Evolutionary conservation across 2,329 filamentous ascomycete genomes (phyloP).

Genomic region (Penicillium sp.): DNA sequence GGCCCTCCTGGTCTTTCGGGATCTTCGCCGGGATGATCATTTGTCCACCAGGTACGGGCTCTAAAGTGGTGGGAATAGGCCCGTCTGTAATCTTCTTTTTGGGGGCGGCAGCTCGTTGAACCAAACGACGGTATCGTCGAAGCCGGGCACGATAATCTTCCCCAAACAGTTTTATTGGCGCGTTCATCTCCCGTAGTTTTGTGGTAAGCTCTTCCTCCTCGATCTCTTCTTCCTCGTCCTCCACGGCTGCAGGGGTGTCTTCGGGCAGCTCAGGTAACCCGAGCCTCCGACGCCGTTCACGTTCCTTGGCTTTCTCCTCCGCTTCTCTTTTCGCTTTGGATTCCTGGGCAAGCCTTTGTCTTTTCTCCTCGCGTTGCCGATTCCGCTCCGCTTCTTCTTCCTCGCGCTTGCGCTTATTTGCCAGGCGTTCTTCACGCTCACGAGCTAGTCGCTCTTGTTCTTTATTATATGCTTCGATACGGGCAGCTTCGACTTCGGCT

Average conservation of each 20-base stretch:
- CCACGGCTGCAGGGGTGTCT: slow-evolving; percentile 32
- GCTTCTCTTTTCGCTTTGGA: slow-evolving; percentile 66
- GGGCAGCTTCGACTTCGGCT: slow-evolving; percentile 77
- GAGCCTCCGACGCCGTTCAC: slow-evolving; percentile 66
- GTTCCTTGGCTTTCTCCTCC: slow-evolving; percentile 69
- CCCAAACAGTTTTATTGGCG: slow-evolving; percentile 75
- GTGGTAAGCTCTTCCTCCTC: slow-evolving; percentile 64
- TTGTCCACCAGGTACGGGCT: slow-evolving; percentile 74
- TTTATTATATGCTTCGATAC: slow-evolving; percentile 72
- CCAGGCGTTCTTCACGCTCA: slow-evolving; percentile 64
- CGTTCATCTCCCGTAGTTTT: slow-evolving; percentile 66
- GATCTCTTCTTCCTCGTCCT: slow-evolving; percentile 56
- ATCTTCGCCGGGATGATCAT: slow-evolving; percentile 74
- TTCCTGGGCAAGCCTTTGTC: slow-evolving; percentile 74
- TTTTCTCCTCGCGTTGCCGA: slow-evolving; percentile 73
- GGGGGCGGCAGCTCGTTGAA: slow-evolving; percentile 39
- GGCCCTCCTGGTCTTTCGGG: slow-evolving; percentile 61
- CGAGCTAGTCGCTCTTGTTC: slow-evolving; percentile 73
- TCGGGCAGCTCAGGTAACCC: slow-evolving; percentile 70
- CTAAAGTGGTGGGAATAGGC: slow-evolving; percentile 81
- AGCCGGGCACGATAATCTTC: slow-evolving; percentile 69
- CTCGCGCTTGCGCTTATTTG: slow-evolving; percentile 82
- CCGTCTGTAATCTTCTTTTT: slow-evolving; percentile 57
- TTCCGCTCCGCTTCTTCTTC: slow-evolving; percentile 74
- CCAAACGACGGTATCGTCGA: slow-evolving; percentile 65